These are phyloP conservation scores for Pyropia haitanensis DNA, from an alignment of 23 red algal genomes.

Conservation along the genomic window DNA sequence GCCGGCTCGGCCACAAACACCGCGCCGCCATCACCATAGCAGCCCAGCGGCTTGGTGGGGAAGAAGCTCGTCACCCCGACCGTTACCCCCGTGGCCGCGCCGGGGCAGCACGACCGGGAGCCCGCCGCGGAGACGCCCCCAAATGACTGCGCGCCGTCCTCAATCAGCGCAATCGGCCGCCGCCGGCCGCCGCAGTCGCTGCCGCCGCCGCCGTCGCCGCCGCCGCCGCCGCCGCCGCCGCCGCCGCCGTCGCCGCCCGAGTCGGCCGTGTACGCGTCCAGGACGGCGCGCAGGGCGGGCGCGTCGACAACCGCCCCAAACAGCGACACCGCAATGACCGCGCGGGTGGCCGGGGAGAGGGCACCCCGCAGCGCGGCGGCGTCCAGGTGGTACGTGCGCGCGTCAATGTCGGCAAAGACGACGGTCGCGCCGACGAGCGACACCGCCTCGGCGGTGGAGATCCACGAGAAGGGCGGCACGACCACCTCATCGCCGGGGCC, in stretches of 20 bases:
- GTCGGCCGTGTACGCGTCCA: slow-evolving; percentile 25
- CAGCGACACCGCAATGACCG: slow-evolving; percentile 54
- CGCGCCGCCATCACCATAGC: slow-evolving; percentile 74
- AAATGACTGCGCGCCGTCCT: slow-evolving; percentile 72
- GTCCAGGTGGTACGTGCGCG: slow-evolving; percentile 39
- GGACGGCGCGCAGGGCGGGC: slow-evolving; percentile 12
- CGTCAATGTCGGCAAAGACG: slow-evolving; percentile 53
- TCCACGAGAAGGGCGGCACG: slow-evolving; percentile 62
- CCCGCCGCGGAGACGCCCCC: slow-evolving; percentile 24
- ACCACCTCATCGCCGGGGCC: slow-evolving; percentile 41
- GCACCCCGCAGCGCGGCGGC: slow-evolving; percentile 5
- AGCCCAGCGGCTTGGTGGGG: slow-evolving; percentile 63
- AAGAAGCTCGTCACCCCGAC: slow-evolving; percentile 60
- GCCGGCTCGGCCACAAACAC: slow-evolving; percentile 44
- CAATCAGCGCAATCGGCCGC: slow-evolving; percentile 52
- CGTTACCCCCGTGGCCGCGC: slow-evolving; percentile 15
- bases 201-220: too few species aligned
- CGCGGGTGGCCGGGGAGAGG: slow-evolving; percentile 26
- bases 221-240: too few species aligned
- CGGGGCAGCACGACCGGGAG: slow-evolving; percentile 9
- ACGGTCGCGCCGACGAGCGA: slow-evolving; percentile 38
- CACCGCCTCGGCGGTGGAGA: slow-evolving; percentile 54
- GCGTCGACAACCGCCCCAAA: slow-evolving; percentile 52
- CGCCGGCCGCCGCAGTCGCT: too few species aligned
- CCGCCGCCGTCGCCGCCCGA: slow-evolving; percentile 6